Conservation (phyloP, 257 asterid genomes). For the Cinchona pubescens region DNA sequence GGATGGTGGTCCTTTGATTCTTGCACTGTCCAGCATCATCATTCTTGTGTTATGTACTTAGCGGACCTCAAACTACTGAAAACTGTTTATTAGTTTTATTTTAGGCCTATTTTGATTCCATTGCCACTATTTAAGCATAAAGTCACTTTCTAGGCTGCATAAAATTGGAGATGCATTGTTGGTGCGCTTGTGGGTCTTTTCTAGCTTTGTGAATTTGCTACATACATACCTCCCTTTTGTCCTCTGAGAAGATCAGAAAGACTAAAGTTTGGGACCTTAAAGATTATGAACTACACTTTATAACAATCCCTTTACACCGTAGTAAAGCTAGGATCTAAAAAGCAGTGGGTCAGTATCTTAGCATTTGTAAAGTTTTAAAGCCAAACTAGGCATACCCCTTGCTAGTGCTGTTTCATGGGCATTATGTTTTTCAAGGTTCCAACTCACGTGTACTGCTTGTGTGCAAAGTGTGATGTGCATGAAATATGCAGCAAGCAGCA, state of each 20-base stretch:
- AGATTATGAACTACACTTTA: slow-evolving; percentile 30
- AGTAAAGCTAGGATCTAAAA: slow-evolving; percentile 16
- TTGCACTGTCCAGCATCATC: slow-evolving; percentile 42
- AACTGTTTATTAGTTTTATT: slow-evolving; percentile 1
- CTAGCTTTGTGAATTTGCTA: slow-evolving; percentile 22
- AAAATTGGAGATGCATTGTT: slow-evolving; percentile 25
- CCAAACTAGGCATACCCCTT: slow-evolving; percentile 14
- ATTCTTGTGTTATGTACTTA: slow-evolving; percentile 31
- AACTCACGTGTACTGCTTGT: slow-evolving; percentile 7
- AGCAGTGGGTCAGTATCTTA: slow-evolving; percentile 11
- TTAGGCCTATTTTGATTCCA: slow-evolving; percentile 24
- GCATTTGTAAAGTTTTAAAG: slow-evolving; percentile 6
- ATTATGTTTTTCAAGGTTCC: background rate
- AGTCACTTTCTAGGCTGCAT: slow-evolving; percentile 31
- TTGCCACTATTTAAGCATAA: slow-evolving; percentile 24
- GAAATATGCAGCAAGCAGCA: background rate
- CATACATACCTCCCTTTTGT: slow-evolving; percentile 28
- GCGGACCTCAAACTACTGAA: slow-evolving; percentile 23
- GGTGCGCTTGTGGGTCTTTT: slow-evolving; percentile 30
- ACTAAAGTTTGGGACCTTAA: slow-evolving; percentile 24
- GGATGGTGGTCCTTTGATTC: slow-evolving; percentile 51
- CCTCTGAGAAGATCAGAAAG: slow-evolving; percentile 31
- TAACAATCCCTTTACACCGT: slow-evolving; percentile 19
- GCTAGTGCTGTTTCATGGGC: background rate
- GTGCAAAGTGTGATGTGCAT: background rate